Evolutionary conservation across 2,329 filamentous ascomycete genomes (phyloP), one percentile per base, ranked within the genome.

Genomic region (Cladosporium sp.): DNA sequence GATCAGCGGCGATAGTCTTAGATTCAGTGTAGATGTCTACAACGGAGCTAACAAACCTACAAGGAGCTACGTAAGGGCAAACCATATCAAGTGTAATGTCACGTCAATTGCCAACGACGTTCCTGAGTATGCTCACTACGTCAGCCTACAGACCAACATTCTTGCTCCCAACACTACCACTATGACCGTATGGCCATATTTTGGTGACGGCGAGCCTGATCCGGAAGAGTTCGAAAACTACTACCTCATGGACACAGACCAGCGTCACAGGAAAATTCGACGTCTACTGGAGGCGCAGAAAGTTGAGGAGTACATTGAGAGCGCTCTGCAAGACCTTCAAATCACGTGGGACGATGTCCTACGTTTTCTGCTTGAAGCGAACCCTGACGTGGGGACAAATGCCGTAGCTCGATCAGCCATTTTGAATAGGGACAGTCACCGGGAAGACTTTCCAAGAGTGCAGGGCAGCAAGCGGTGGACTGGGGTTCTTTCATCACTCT

Each of bases 61-160:
- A 38, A 44, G 47, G 18, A 54, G 30, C 15, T 18, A 51, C 21
- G 12, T 24, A 15, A 59, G 26, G 34, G 62, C 26, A 26, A 64
- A 34, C n/a, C 34, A 52, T 11, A 64, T 11, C 2, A 8, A 24
- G 21, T 65, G 57, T 15, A 26, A 65, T 12, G n/a, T 41, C 30
- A 21, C 41, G 2, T 8, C 26, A 24, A 55, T 69, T 11, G 67
- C 69, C 14, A 77, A 81, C 26, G 63, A 65, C 52, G 63, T 66
- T 30, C 80, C 80, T 2, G 67, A 66, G 11, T 82, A 80, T 69
- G 76, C 74, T 2, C 78, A 81, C 65, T 82, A 80, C 66, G 77
- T 80, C n/a, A 76, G 72, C 47, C 71, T 82, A 52, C 77, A 75
- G 59, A 69, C 76, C 47, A 83, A 79, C 64, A 71, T 82, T 3